Evolutionary conservation across 805 yeast species (phyloP), one percentile per base, ranked within the genome.

Genomic region (Candida awuae): DNA sequence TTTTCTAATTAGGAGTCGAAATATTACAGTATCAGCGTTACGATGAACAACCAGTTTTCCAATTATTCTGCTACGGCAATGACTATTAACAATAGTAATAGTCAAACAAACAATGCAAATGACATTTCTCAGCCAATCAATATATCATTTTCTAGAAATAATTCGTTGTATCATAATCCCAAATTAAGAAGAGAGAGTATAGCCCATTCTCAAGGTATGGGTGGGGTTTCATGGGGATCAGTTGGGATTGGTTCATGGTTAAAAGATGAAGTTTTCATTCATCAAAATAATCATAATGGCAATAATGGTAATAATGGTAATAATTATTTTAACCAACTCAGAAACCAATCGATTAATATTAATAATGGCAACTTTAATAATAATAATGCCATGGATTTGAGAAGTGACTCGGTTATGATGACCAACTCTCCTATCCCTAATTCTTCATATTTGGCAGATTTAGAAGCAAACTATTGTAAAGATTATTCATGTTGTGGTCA

Each of bases 191-290:
- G 97, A 47, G 97, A 90, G 53, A 78, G 88, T 42, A 77, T 92
- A 42, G 96, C 97, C 22, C 97, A 90, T 58, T 82, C 95, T 2
- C 95, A 86, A 58, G 97, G 97, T 9, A 84, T 92, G 80, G 97
- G 97, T 32, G 98, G 97, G 34, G 84, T 90, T 25, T 81, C 94
- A 8, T 90, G 97, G 96, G 97, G 97, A 17, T 87, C 95, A 3
- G 77, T 88, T 41, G 82, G 94, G 20, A 87, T 90, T 22, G 97
- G 97, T 12, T 80, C 92, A 13, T 90, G 98, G 98, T 67, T 90
- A 18, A 83, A 87, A 55, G 97, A 90, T 59, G 98, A 90, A 55
- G 90, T 83, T 15, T 70, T 83, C 77, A 72, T 81, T 66, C 44
- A 39, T 28, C 42, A 21, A 6, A 19, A 21, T 17, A 20, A 25